Evolutionary conservation across 116 monocot genomes (phyloP), one percentile per base, ranked within the genome.

Genomic region (Zostera marina): DNA sequence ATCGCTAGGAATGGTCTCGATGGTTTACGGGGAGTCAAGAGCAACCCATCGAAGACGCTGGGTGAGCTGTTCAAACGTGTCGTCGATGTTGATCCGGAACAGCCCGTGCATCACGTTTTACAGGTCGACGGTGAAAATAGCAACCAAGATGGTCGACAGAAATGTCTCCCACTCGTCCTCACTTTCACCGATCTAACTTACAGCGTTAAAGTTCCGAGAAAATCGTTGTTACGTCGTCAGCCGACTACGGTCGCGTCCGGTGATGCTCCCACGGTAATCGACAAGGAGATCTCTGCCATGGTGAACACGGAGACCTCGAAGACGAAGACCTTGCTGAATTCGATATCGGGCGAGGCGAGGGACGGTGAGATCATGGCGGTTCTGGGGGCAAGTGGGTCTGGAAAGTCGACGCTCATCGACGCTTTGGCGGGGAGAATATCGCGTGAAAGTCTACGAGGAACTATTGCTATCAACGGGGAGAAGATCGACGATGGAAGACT

Each of bases 301-400:
- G 49, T 51, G 8, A 51, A 11, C 44, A 41, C 12, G 22, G 43
- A 19, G 59, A 11, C 22, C 10, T 22, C 42, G n/a, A 19, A 39
- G 57, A 74, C 46, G 42, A 82, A 69, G 66, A 73, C 58, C 21
- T 66, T 85, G 15, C 70, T 81, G 1, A 71, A 74, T 72, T 58
- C 46, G 7, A 66, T 84, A 52, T 74, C 85, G 25, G 80, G 81
- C 5, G 72, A 75, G 67, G 81, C 80, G 10, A 57, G 73, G 32
- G 81, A 85, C 41, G 81, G 85, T 3, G 81, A 85, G 77, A 81
- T 85, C 64, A 56, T 85, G 47, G 81, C 85, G 8, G 75, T 85
- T 41, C 69, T 85, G 3, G 85, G 85, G 12, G 80, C 81, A 3
- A 81, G 81, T 59, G 85, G 85, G 22, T 73, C 73, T 15, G 85